Percentiles rank a stretch among this genome's conserved stretches.
These are phyloP conservation scores for Fusarium circinatum DNA, from an alignment of 2,329 filamentous ascomycete genomes.

Conservation along the genomic window DNA sequence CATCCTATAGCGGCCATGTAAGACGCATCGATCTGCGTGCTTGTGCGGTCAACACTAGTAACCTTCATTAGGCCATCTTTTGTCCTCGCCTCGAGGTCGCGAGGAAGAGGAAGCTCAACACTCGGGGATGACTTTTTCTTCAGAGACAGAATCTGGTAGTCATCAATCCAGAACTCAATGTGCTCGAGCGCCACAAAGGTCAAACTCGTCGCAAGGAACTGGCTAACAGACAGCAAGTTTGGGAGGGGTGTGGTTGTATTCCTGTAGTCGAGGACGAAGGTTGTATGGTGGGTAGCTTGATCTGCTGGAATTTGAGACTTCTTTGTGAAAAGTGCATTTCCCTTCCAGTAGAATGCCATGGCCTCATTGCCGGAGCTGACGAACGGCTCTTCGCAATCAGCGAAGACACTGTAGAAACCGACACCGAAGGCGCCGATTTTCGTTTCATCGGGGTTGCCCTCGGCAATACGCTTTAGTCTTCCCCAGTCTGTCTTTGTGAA, in stretches of 20 bases:
- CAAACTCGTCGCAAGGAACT: slow-evolving; percentile 93
- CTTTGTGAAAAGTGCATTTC: slow-evolving; percentile 94
- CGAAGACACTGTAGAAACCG: slow-evolving; percentile 98
- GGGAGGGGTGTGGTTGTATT: slow-evolving; percentile 89
- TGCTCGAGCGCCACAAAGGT: slow-evolving; percentile 91
- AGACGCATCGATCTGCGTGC: slow-evolving; percentile 89
- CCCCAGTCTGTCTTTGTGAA: slow-evolving; percentile 94
- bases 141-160: slow-evolving; percentile 81
- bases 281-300: slow-evolving; percentile 76
- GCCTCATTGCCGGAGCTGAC: slow-evolving; percentile 91
- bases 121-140: slow-evolving; percentile 88
- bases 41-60: slow-evolving; percentile 80
- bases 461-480: slow-evolving; percentile 94
- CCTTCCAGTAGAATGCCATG: slow-evolving; percentile 99
- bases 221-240: slow-evolving; percentile 84
- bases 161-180: slow-evolving; percentile 91
- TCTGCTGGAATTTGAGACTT: slow-evolving; percentile 78
- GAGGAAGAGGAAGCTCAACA: slow-evolving; percentile 76
- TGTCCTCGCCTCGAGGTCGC: slow-evolving; percentile 82
- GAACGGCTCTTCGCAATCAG: slow-evolving; percentile 97
- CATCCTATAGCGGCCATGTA: slow-evolving; percentile 91
- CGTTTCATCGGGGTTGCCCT: slow-evolving; percentile 97
- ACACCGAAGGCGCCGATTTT: slow-evolving; percentile 99
- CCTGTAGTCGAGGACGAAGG: slow-evolving; percentile 94
- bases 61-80: slow-evolving; percentile 91